Evolutionary conservation across 805 yeast species (phyloP), one percentile per base, ranked within the genome.

Genomic region (Sporopachydermia quercuum): DNA sequence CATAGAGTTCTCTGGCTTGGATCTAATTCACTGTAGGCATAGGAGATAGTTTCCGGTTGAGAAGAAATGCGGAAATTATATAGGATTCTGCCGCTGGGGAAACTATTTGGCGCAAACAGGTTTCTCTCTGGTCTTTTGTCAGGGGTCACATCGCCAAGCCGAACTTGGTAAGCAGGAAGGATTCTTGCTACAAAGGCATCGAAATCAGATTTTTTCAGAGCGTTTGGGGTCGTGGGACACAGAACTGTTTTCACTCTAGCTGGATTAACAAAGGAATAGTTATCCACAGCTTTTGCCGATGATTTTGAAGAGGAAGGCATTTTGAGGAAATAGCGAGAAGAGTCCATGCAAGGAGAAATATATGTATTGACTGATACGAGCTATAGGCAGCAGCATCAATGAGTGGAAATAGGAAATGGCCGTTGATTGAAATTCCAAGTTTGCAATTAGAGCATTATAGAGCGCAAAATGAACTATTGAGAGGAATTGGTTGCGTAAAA

Each of bases 91-190:
- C 97, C 97, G 38, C 69, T 68, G 1, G 96, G 95, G 49, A 74
- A 82, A 0, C 79, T 78, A 51, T 78, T 91, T 1, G 97, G 96
- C 48, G 81, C 82, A 64, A 86, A 86, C 48, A 66, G 49, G 15
- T 63, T 49, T 43, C 61, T 42, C 23, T 57, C 60, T 43, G 53
- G 50, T 17, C 77, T 68, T 16, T 61, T 64, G 36, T 72, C 72
- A 3, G 91, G 81, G 1, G 85, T 66, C 6, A 89, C 68, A 54
- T 86, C 96, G 16, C 79, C 69, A 23, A 86, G 62, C 45, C 93
- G 61, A 14, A 85, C 75, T 50, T 82, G 89, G 36, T 65, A 56
- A 4, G 73, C 67, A 13, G 63, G 53, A 34, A 63, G 60, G 37
- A 87, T 52, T 18, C 61, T 50, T 2, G 56, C 56, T 4, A 66